Evolutionary conservation across 192 early-diverging fungal genomes (phyloP), one percentile per base, ranked within the genome.

Genomic region (Linnemannia exigua): DNA sequence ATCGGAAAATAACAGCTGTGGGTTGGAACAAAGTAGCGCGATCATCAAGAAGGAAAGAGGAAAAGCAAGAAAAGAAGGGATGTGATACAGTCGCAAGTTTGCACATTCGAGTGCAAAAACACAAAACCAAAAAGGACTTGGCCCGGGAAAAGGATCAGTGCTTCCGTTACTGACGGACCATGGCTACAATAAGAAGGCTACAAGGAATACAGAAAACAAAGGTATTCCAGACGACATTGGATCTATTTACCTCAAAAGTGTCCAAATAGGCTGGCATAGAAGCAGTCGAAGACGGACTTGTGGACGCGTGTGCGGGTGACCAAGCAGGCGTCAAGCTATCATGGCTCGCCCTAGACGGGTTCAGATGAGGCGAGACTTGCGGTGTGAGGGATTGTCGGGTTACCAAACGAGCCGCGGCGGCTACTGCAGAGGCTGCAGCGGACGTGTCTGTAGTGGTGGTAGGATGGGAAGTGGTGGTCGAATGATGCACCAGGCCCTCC

Each of bases 231-330:
- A 54, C 19, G n/a, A 38, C 44, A 72, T 20, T 46, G n/a, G 48
- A 66, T 35, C 63, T 69, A 14, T 31, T 80, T 80, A 86, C 84
- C 84, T 86, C 78, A 25, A 80, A 72, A 14, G 50, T 75, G 37
- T 79, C 69, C 37, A 86, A 8, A 69, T 80, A 86, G 22, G 84
- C 70, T 37, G 84, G 84, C 75, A 86, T 74, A 0, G 84, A 77
- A 9, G 84, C 61, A 3, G 70, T 80, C 8, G 84, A 86, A 25
- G 84, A 80, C 31, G 84, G 84, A 31, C 84, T 86, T 44, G 75
- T 72, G n/a, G 74, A 80, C 25, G 79, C 67, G 72, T 66, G 17
- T 5, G 73, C 38, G 7, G 79, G 70, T 36, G 84, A 73, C 84
- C 84, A 79, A 9, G 77, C 70, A 11, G 84, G 78, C 4, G 71